Evolutionary conservation across 257 asterid genomes (phyloP).

Genomic region (Craterostigma plantagineum): DNA sequence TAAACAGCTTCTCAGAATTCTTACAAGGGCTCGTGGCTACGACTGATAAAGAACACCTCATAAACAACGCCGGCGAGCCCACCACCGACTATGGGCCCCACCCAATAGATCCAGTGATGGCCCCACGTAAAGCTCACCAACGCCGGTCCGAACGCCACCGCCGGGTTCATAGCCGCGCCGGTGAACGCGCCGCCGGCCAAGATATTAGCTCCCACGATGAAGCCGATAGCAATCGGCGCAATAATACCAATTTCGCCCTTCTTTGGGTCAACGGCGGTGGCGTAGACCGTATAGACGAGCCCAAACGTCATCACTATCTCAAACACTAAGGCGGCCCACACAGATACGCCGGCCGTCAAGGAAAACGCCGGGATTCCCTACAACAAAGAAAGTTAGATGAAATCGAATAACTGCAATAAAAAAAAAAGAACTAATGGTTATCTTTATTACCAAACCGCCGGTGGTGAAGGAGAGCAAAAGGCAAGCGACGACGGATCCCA

Average conservation of each 20-base stretch:
- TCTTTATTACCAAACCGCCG: not conserved
- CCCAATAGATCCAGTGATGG: constrained; percentile 1
- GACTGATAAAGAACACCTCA: not conserved
- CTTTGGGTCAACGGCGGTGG: too few species aligned
- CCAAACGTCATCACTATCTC: not conserved
- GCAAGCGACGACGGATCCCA: not conserved
- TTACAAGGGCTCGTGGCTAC: constrained; percentile 1
- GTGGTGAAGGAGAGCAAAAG: not conserved
- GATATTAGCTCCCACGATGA: too few species aligned
- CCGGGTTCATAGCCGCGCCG: not conserved
- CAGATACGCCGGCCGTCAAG: not conserved
- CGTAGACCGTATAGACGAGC: too few species aligned
- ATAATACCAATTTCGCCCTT: not conserved
- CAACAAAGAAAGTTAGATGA: not conserved
- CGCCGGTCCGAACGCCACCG: not conserved
- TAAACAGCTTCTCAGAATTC: too few species aligned
- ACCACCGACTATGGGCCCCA: not conserved
- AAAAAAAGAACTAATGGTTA: too few species aligned
- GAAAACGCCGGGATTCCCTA: not conserved
- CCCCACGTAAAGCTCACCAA: not conserved
- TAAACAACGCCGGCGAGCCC: not conserved
- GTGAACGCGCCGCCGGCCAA: not conserved
- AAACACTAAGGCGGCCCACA: not conserved
- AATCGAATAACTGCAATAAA: not conserved
- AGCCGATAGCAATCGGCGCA: not conserved